A percentile compares a stretch with the other conserved stretches of the same genome.
phyloP scores from a whole-genome alignment of 306 rosid species.

The Mimosa bimucronata region DNA sequence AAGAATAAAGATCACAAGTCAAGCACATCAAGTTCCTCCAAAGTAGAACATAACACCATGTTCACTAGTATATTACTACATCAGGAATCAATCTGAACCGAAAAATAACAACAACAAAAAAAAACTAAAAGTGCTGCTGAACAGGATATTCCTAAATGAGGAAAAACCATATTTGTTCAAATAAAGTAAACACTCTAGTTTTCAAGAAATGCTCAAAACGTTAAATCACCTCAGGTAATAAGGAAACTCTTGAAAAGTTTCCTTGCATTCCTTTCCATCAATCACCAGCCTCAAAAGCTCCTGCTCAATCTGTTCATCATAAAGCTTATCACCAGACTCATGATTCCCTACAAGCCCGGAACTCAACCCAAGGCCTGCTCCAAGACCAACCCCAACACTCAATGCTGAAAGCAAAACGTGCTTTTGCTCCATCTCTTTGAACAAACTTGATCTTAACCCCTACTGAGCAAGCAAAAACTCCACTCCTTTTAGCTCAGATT shows the following conservation, averaged over 20 bases:
- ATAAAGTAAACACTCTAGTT: neutral
- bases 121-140: neutral
- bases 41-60: conserved; percentile 21
- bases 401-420: conserved; percentile 82
- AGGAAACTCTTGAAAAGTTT: conserved; percentile 80
- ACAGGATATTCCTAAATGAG: neutral
- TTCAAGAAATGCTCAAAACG: neutral
- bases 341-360: conserved; percentile 72
- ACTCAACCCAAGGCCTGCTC: conserved; percentile 87
- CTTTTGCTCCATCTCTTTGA: conserved; percentile 79
- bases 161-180: neutral
- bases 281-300: conserved; percentile 68
- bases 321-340: conserved; percentile 57
- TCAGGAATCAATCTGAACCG: conserved; percentile 23
- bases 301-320: conserved; percentile 67
- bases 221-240: conserved; percentile 74
- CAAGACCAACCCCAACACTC: conserved; percentile 96
- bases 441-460: neutral
- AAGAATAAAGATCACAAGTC: neutral
- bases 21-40: conserved; percentile 23
- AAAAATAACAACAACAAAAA: neutral
- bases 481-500: neutral
- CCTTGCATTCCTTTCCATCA: conserved; percentile 63
- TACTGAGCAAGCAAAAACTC: neutral
- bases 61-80: neutral